Conservation (phyloP, 805 yeast species). For the Pichia californica region DNA sequence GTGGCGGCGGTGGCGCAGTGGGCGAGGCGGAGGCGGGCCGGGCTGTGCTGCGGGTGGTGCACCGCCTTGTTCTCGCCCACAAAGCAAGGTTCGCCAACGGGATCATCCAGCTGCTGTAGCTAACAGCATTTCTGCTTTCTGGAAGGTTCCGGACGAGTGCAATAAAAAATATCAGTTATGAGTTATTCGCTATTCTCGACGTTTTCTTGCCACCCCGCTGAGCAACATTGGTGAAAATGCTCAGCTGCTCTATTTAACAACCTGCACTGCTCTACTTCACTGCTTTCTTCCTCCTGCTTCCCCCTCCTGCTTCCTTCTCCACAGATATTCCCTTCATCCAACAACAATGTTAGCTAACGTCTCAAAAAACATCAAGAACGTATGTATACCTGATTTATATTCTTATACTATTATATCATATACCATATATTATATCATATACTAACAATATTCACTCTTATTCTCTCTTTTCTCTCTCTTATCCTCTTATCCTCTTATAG, state of each 20-base stretch:
- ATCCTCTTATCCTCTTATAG: too few relatives aligned
- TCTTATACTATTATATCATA: too few relatives aligned
- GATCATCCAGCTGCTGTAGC: too few relatives aligned
- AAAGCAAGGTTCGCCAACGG: too few relatives aligned
- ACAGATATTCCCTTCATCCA: background rate
- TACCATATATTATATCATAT: too few relatives aligned
- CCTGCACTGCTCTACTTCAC: background rate
- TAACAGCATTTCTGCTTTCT: too few relatives aligned
- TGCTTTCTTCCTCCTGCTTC: too few relatives aligned
- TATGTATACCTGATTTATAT: constrained; percentile 17
- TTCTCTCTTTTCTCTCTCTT: background rate
- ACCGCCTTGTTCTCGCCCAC: background rate
- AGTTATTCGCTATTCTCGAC: background rate
- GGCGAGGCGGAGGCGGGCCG: background rate
- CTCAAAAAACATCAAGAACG: constrained; percentile 29
- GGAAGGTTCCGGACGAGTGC: constrained; percentile 1
- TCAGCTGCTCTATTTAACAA: background rate
- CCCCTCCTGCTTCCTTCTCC: too few relatives aligned
- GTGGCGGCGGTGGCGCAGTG: constrained; percentile 1
- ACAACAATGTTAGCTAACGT: constrained; percentile 26
- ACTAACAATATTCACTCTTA: background rate
- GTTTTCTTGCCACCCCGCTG: too few relatives aligned
- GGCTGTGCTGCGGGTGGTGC: background rate
- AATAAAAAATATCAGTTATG: too few relatives aligned
- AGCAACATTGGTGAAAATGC: background rate